phyloP scores from a whole-genome alignment of 106 monocot species.

The Acanthochlamys bracteata region DNA sequence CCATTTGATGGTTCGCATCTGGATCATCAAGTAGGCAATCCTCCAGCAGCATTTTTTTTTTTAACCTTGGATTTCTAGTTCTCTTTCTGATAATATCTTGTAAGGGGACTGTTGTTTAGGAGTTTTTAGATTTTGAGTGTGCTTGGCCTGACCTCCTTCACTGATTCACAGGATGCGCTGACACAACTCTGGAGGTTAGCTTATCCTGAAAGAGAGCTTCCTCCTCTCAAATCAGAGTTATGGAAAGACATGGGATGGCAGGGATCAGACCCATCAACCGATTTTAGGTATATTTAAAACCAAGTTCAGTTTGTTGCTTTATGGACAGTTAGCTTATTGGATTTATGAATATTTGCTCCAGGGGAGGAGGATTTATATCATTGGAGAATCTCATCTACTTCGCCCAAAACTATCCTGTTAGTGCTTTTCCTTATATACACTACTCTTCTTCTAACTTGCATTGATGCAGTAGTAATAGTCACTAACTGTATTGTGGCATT shows the following conservation, averaged over 20 bases:
- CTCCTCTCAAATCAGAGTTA: conserved; percentile 73
- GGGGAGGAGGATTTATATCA: conserved; percentile 82
- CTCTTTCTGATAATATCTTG: too few relatives aligned
- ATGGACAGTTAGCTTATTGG: background rate
- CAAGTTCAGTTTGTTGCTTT: background rate
- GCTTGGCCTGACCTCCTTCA: too few relatives aligned
- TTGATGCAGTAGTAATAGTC: too few relatives aligned
- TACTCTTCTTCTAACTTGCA: too few relatives aligned
- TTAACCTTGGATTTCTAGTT: too few relatives aligned
- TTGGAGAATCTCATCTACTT: conserved; percentile 93
- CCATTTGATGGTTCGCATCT: conserved; percentile 51
- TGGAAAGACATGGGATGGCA: conserved; percentile 99
- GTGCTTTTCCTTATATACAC: background rate
- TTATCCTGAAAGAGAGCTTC: conserved; percentile 60
- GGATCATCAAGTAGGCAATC: conserved; percentile 59
- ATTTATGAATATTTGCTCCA: conserved; percentile 13
- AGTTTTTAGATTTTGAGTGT: too few relatives aligned
- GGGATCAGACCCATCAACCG: conserved; percentile 83
- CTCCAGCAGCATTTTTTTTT: too few relatives aligned
- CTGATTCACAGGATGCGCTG: conserved; percentile 59
- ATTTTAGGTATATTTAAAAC: conserved; percentile 58
- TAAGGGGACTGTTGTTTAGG: too few relatives aligned
- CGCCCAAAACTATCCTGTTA: conserved; percentile 77
- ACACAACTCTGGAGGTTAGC: conserved; percentile 79
- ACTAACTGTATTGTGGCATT: background rate